Percentiles rank a stretch among this genome's conserved stretches.
Conservation (phyloP, 1,284 basidiomycete species). For the Marasmius sp. region DNA sequence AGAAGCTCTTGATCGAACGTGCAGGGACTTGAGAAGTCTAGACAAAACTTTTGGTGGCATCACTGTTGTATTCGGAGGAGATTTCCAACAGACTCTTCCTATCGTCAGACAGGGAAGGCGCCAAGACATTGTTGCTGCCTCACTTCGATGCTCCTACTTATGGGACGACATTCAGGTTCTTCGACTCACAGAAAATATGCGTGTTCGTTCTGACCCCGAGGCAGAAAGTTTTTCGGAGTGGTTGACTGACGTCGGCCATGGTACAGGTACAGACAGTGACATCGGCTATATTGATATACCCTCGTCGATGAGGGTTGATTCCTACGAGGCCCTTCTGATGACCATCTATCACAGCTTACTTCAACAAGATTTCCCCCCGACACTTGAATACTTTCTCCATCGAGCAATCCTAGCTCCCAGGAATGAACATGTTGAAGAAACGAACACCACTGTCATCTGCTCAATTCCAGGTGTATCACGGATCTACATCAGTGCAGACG, state of each 20-base stretch:
- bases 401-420: slow-evolving; percentile 34
- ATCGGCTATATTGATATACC: slow-evolving; percentile 24
- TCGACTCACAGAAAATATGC: slow-evolving; percentile 36
- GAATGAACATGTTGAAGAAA: slow-evolving; percentile 33
- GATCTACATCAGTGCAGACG: slow-evolving; percentile 24
- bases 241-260: slow-evolving; percentile 42
- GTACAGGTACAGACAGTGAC: slow-evolving; percentile 9
- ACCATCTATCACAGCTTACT: slow-evolving; percentile 13
- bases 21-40: slow-evolving; percentile 28
- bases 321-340: slow-evolving; percentile 7
- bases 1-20: slow-evolving; percentile 33
- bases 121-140: slow-evolving; percentile 33
- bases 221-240: slow-evolving; percentile 35
- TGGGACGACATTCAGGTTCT: slow-evolving; percentile 33
- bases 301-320: slow-evolving; percentile 20
- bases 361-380: slow-evolving; percentile 13
- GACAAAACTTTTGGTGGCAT: slow-evolving; percentile 39
- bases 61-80: slow-evolving; percentile 38
- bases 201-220: slow-evolving; percentile 25
- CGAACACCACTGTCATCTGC: slow-evolving; percentile 32
- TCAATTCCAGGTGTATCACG: slow-evolving; percentile 26
- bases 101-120: slow-evolving; percentile 29
- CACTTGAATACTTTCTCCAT: slow-evolving; percentile 34
- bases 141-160: slow-evolving; percentile 31
- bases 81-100: slow-evolving; percentile 35